These are phyloP conservation scores for Cladosporium colombiae DNA, from an alignment of 2,329 filamentous ascomycete genomes.

Conservation along the genomic window DNA sequence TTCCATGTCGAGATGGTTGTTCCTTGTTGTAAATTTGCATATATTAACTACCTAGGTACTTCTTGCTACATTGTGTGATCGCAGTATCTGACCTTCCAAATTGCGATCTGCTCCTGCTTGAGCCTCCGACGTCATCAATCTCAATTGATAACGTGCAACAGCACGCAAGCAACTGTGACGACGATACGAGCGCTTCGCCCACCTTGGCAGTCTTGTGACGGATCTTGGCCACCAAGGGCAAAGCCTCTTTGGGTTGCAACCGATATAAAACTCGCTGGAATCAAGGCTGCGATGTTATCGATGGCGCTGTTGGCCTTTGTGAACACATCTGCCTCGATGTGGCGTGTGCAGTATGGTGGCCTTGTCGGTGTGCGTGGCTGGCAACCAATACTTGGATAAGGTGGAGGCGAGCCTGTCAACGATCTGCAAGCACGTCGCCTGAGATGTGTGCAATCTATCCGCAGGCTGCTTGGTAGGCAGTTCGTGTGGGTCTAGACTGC, in stretches of 20 bases:
- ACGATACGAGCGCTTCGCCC: constrained; percentile 8
- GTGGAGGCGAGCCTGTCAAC: neutral
- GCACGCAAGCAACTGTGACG: constrained; percentile 3
- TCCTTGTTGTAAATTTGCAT: neutral
- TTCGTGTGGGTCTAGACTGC: neutral
- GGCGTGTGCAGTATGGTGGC: neutral
- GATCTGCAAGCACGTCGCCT: neutral
- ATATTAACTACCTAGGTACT: neutral
- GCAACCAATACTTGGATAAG: neutral
- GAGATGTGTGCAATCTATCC: neutral
- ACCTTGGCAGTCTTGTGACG: constrained; percentile 13
- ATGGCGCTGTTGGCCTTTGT: neutral
- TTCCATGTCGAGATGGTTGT: neutral
- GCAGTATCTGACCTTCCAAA: neutral
- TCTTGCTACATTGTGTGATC: neutral
- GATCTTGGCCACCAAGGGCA: neutral
- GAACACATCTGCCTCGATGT: neutral
- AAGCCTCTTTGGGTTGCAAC: neutral
- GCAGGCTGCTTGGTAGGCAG: neutral
- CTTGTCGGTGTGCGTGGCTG: neutral
- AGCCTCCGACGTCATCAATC: neutral
- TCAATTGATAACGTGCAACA: neutral
- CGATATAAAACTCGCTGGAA: neutral
- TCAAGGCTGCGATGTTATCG: constrained; percentile 9
- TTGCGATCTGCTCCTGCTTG: neutral